Evolutionary conservation across 345 rosid species (phyloP).

Genomic region (Eucalyptus leucophloia): DNA sequence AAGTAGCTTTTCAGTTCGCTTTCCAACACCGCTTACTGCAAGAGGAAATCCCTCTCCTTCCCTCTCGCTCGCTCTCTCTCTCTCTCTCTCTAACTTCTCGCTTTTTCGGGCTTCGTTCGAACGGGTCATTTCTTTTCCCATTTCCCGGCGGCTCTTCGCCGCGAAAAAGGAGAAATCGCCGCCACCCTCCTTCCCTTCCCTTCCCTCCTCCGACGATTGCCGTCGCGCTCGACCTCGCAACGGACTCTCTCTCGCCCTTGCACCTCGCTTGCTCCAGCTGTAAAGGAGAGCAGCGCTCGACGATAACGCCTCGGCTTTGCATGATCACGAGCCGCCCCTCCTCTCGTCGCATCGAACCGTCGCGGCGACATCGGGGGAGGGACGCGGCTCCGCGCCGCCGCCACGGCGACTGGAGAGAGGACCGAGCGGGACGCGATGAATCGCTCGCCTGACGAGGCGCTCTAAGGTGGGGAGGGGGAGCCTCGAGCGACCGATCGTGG

Average conservation of each 20-base stretch:
- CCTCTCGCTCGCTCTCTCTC: not conserved
- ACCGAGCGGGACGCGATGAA: not conserved
- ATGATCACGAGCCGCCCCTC: not conserved
- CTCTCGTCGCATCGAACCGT: not conserved
- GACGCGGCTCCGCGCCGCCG: not conserved
- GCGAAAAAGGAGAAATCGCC: not conserved
- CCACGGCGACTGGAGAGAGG: not conserved
- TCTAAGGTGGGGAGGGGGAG: not conserved
- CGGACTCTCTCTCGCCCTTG: not conserved
- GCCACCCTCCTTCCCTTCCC: not conserved
- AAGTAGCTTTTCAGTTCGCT: conserved; percentile 11
- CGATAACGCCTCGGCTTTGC: not conserved
- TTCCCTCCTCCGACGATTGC: not conserved
- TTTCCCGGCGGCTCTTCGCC: not conserved
- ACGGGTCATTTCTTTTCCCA: not conserved
- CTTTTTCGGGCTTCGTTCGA: not conserved
- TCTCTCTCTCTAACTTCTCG: not conserved
- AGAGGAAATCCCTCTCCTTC: not conserved
- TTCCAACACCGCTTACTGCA: conserved; percentile 4
- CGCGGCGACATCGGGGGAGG: not conserved
- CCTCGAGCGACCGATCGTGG: not conserved
- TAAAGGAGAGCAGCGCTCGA: not conserved
- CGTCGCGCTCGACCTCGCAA: not conserved
- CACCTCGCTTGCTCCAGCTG: not conserved
- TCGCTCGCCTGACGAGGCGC: not conserved